Evolutionary conservation across 2,329 filamentous ascomycete genomes (phyloP).

Genomic region (Colletotrichum cordylinicola): DNA sequence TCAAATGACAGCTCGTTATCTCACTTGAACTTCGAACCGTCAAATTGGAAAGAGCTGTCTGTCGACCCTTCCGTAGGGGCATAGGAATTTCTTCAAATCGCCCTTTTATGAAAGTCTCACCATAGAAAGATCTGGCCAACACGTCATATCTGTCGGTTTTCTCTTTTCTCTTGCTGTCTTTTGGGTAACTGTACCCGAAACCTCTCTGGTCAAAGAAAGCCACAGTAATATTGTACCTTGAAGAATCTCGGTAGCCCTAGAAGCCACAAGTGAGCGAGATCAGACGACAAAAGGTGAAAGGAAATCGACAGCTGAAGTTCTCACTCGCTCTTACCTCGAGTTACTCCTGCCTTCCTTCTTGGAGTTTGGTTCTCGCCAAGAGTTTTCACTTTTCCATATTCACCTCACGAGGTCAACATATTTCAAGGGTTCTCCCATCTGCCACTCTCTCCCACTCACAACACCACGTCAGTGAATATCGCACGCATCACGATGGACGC

Average conservation of each 20-base stretch:
- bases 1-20: background rate
- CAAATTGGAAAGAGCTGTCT: background rate
- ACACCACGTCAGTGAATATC: background rate
- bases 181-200: background rate
- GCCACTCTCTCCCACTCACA: background rate
- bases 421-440: background rate
- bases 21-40: background rate
- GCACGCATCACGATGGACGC: background rate
- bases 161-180: background rate
- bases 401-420: background rate
- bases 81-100: background rate
- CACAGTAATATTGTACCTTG: background rate
- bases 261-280: background rate
- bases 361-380: background rate
- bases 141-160: background rate
- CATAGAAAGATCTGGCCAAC: fast-evolving
- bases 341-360: background rate
- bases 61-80: background rate
- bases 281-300: background rate
- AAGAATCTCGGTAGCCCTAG: background rate
- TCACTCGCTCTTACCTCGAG: background rate
- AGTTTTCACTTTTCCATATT: background rate
- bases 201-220: background rate
- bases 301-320: background rate
- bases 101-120: background rate